Evolutionary conservation across 306 rosid genomes (phyloP).

Genomic region (Styphnolobium japonicum): DNA sequence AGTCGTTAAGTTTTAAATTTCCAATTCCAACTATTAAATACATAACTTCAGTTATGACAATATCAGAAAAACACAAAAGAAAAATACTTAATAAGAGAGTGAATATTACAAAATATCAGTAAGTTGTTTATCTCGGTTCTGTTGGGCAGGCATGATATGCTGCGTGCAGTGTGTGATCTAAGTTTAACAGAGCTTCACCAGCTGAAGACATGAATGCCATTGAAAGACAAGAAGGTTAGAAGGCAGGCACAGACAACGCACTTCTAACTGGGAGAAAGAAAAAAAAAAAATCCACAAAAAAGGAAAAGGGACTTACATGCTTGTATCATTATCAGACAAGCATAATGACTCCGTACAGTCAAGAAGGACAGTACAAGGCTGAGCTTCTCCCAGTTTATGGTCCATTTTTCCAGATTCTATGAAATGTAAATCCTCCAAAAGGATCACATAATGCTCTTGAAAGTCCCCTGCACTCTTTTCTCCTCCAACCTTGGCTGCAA

Average conservation of each 20-base stretch:
- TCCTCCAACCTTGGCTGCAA: conserved; percentile 74
- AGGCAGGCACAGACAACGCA: not conserved
- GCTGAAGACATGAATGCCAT: not conserved
- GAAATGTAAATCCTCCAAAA: conserved; percentile 73
- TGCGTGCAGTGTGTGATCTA: not conserved
- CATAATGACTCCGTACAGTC: conserved; percentile 26
- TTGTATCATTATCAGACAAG: conserved; percentile 31
- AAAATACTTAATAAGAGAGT: not conserved
- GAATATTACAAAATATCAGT: not conserved
- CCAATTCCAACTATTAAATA: too few relatives aligned
- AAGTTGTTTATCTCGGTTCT: not conserved
- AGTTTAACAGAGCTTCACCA: not conserved
- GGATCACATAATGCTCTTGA: conserved; percentile 52
- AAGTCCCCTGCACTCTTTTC: conserved; percentile 71
- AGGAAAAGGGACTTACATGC: conserved; percentile 19
- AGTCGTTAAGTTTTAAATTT: too few relatives aligned
- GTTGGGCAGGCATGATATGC: not conserved
- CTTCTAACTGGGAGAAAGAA: not conserved
- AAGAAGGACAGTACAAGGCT: conserved; percentile 28
- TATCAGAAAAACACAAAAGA: too few relatives aligned
- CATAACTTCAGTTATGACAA: too few relatives aligned
- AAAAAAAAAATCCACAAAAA: not conserved
- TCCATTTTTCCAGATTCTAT: conserved; percentile 72
- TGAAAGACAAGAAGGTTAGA: not conserved
- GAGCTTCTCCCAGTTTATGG: conserved; percentile 38